Evolutionary conservation across 2,329 filamentous ascomycete species (phyloP).

Genomic region (Beauveria australis): DNA sequence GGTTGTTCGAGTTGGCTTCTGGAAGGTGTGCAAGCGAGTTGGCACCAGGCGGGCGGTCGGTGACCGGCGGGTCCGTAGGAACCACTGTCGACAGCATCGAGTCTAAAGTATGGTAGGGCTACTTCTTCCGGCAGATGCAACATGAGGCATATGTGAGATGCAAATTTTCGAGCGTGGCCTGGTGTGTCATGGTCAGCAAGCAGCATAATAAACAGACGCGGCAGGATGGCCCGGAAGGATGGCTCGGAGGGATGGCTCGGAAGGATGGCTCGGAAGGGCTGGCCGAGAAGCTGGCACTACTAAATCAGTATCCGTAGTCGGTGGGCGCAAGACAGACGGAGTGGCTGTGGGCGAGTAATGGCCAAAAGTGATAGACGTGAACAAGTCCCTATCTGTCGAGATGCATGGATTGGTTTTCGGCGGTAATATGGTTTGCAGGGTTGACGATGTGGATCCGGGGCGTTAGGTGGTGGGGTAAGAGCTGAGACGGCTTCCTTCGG

Average conservation of each 20-base stretch:
- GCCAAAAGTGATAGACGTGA: neutral
- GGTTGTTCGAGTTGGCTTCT: neutral
- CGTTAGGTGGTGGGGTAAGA: neutral
- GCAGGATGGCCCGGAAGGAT: too few relatives aligned
- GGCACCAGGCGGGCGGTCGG: neutral
- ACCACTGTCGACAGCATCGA: neutral
- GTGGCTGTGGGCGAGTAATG: neutral
- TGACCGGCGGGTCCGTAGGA: neutral
- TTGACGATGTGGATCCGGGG: constrained; percentile 5
- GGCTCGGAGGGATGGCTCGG: too few relatives aligned
- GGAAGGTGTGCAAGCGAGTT: neutral
- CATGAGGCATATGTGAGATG: neutral
- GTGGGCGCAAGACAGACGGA: neutral
- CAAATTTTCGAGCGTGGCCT: neutral
- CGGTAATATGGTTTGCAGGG: constrained; percentile 13
- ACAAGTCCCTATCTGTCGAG: neutral
- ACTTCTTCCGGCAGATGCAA: neutral
- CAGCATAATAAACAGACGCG: neutral
- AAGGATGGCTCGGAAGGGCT: neutral
- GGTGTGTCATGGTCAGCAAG: neutral
- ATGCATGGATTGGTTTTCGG: constrained; percentile 3
- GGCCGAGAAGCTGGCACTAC: neutral
- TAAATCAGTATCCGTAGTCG: neutral
- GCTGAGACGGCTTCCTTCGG: constrained; percentile 1
- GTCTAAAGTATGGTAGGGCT: neutral